Conservation (phyloP, 2,329 filamentous ascomycete genomes). For the Ophiostoma sp. region DNA sequence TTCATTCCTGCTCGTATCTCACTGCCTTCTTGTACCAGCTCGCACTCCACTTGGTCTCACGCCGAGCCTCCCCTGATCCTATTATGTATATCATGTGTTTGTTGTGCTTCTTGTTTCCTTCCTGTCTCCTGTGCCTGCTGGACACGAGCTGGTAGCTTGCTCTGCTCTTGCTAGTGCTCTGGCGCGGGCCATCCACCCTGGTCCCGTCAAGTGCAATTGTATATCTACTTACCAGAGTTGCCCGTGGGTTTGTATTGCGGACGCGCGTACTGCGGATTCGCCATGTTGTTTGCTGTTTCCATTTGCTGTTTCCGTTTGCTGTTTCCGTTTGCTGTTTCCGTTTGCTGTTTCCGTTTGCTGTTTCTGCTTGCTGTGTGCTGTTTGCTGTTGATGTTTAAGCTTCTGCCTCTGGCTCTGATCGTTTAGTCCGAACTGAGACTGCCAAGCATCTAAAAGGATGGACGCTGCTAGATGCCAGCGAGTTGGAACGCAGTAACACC, state of each 20-base stretch:
- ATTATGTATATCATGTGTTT: not conserved
- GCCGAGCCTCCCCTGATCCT: not conserved
- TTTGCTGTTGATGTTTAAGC: slow-evolving; percentile 16
- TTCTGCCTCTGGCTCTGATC: not conserved
- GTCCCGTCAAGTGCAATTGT: not conserved
- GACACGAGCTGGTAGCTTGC: not conserved
- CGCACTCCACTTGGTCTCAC: not conserved
- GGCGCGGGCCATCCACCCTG: not conserved
- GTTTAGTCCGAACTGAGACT: not conserved
- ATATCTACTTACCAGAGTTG: slow-evolving; percentile 6
- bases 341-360: slow-evolving; percentile 20
- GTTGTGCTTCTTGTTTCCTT: too few species aligned
- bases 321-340: slow-evolving; percentile 15
- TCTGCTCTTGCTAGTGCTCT: not conserved
- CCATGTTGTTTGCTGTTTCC: slow-evolving; percentile 23
- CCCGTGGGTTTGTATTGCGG: not conserved
- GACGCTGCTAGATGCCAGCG: not conserved
- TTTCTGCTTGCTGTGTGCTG: not conserved
- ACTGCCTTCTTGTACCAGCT: not conserved
- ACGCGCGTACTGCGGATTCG: slow-evolving; percentile 27
- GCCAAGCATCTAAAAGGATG: not conserved
- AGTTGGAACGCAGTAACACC: not conserved
- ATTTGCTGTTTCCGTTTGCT: slow-evolving; percentile 1
- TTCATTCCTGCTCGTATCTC: not conserved
- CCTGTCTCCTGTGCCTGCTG: not conserved